Conservation (phyloP, 2,329 filamentous ascomycete genomes). For the Colletotrichum zoysiae region DNA sequence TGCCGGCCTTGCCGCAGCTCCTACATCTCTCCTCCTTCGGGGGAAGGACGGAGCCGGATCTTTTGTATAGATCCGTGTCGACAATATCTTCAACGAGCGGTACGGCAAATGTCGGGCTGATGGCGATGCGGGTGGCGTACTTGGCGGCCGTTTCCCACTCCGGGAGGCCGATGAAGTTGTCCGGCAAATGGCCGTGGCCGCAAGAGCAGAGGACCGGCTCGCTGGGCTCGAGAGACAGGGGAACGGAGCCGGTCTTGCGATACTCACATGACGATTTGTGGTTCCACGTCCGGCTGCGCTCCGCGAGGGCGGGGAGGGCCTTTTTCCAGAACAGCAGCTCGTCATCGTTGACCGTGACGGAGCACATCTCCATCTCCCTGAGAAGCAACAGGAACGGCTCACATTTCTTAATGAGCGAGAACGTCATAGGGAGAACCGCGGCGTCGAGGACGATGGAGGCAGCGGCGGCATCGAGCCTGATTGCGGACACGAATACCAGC, state of each 20-base stretch:
- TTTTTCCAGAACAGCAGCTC: constrained; percentile 69
- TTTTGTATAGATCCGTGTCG: constrained; percentile 42
- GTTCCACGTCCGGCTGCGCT: constrained; percentile 63
- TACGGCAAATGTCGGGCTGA: constrained; percentile 66
- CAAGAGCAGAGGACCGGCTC: constrained; percentile 59
- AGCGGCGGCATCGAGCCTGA: constrained; percentile 59
- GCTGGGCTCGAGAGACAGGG: constrained; percentile 53
- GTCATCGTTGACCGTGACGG: constrained; percentile 60
- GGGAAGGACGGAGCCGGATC: not conserved
- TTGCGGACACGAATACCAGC: constrained; percentile 55
- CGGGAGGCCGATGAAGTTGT: constrained; percentile 55
- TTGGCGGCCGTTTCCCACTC: constrained; percentile 57
- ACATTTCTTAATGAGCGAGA: constrained; percentile 50
- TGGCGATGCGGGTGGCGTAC: constrained; percentile 66
- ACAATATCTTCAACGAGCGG: constrained; percentile 58
- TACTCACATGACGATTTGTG: constrained; percentile 61
- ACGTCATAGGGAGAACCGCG: constrained; percentile 60
- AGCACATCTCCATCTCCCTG: constrained; percentile 52
- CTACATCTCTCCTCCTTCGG: constrained; percentile 49
- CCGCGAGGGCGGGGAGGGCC: constrained; percentile 57
- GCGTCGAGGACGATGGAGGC: constrained; percentile 61
- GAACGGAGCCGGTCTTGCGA: constrained; percentile 50
- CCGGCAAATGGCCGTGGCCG: constrained; percentile 57
- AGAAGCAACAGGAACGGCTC: constrained; percentile 55
- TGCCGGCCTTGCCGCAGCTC: constrained; percentile 52